phyloP scores from a whole-genome alignment of 2,329 filamentous ascomycete species.

The Microcyclospora pomicola region DNA sequence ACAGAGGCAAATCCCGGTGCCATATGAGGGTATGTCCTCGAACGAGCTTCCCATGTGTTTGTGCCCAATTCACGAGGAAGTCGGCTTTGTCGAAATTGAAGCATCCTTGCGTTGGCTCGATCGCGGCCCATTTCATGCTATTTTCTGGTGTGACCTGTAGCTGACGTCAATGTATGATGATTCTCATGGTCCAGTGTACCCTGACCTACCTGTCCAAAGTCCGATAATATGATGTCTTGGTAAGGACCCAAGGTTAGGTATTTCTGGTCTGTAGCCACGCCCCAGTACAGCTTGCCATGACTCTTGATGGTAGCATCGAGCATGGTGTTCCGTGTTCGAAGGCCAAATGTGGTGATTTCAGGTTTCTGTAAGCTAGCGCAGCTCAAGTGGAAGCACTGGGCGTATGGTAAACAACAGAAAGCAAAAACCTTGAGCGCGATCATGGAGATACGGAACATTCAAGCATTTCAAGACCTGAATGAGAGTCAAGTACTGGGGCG shows the following conservation, averaged over 20 bases:
- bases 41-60: conserved; percentile 41
- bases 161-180: conserved; percentile 1
- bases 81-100: conserved; percentile 48
- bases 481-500: too few relatives aligned
- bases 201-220: neutral
- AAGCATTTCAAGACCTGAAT: too few relatives aligned
- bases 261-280: neutral
- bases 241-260: neutral
- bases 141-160: conserved; percentile 51
- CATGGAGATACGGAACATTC: too few relatives aligned
- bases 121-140: conserved; percentile 52
- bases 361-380: too few relatives aligned
- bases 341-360: too few relatives aligned
- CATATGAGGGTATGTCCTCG: conserved; percentile 55
- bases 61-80: conserved; percentile 45
- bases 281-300: neutral
- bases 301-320: too few relatives aligned
- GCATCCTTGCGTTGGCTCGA: conserved; percentile 32
- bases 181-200: neutral
- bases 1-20: conserved; percentile 39
- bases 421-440: too few relatives aligned
- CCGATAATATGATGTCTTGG: neutral
- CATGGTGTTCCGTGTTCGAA: too few relatives aligned
- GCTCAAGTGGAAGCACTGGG: too few relatives aligned
- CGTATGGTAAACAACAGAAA: too few relatives aligned